Percentiles rank a stretch among this genome's conserved stretches.
Evolutionary conservation across 352 stramenopile genomes (phyloP).

Genomic region (Globisporangium iwayamae): DNA sequence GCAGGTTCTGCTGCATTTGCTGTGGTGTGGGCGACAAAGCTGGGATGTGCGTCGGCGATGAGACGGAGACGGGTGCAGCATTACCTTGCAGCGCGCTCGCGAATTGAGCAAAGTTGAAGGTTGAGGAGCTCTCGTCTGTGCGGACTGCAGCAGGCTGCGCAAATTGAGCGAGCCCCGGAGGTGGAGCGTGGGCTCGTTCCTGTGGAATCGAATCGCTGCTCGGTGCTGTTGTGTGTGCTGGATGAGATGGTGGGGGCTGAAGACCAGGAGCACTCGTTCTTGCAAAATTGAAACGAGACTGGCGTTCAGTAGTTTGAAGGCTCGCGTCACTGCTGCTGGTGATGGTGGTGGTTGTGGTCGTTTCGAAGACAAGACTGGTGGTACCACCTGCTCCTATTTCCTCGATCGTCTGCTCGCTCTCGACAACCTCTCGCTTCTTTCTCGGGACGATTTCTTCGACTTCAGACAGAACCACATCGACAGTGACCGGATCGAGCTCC

Average conservation of each 20-base stretch:
- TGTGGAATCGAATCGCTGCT: constrained; percentile 1
- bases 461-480: constrained; percentile 56
- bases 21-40: constrained; percentile 1
- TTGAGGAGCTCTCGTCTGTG: constrained; percentile 12
- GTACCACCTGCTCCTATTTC: background rate
- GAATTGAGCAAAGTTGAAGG: constrained; percentile 47
- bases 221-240: background rate
- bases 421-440: constrained; percentile 18
- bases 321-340: constrained; percentile 16
- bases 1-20: constrained; percentile 3
- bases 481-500: constrained; percentile 38
- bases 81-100: constrained; percentile 38
- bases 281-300: constrained; percentile 65
- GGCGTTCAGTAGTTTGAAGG: constrained; percentile 8
- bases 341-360: constrained; percentile 7
- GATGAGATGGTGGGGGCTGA: constrained; percentile 6
- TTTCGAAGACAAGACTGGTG: background rate
- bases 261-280: constrained; percentile 14
- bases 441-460: constrained; percentile 53
- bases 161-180: constrained; percentile 25
- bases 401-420: constrained; percentile 11
- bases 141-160: constrained; percentile 11
- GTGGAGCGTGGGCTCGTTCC: constrained; percentile 12
- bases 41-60: constrained; percentile 10
- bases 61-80: constrained; percentile 1